Evolutionary conservation across 2,329 filamentous ascomycete species (phyloP).

Genomic region (Diaporthe ilicicola): DNA sequence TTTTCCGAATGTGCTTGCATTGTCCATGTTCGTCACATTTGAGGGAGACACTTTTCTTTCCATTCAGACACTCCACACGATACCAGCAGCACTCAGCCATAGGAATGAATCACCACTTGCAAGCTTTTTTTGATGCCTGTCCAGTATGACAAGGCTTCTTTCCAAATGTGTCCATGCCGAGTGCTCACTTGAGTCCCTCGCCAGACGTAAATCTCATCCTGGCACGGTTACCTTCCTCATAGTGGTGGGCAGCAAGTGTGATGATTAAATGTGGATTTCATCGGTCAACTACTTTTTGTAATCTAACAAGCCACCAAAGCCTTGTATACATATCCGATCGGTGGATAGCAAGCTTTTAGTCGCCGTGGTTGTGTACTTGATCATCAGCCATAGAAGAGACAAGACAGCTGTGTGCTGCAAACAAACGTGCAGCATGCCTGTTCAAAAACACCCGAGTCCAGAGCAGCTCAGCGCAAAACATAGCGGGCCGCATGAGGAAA

Average conservation of each 20-base stretch:
- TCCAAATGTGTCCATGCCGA: neutral
- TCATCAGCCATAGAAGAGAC: neutral
- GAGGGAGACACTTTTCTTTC: neutral
- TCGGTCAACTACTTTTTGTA: neutral
- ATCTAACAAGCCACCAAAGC: neutral
- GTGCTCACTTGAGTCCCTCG: neutral
- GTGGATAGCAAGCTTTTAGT: neutral
- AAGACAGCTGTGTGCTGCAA: neutral
- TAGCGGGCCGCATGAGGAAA: neutral
- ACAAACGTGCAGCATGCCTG: neutral
- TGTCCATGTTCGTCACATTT: neutral
- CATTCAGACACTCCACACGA: conserved; percentile 7
- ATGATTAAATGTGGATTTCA: conserved; percentile 1
- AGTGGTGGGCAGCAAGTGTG: neutral
- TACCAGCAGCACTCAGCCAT: conserved; percentile 18
- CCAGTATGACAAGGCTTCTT: neutral
- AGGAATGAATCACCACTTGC: neutral
- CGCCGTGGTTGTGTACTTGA: conserved; percentile 1
- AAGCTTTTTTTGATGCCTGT: neutral
- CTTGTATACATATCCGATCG: neutral
- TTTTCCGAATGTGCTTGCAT: neutral
- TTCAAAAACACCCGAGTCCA: neutral
- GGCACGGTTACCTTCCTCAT: neutral
- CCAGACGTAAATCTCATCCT: neutral
- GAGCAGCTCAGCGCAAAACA: neutral